Evolutionary conservation across 495 filamentous ascomycete species (phyloP).

Genomic region (Chaetomidium leptoderma): DNA sequence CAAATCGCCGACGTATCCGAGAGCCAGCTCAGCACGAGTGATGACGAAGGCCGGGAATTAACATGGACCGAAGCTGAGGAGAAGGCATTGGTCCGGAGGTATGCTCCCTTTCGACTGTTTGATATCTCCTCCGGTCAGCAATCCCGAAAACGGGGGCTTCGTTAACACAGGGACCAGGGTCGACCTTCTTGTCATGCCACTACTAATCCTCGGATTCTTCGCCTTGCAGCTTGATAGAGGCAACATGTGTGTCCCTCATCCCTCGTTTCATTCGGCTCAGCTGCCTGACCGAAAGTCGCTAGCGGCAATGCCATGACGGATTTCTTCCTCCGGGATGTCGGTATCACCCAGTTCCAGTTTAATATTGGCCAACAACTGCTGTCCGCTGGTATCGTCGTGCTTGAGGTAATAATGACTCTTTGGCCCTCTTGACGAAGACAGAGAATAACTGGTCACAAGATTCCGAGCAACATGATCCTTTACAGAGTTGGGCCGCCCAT

Average conservation of each 20-base stretch:
- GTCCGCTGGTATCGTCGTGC: conserved; percentile 52
- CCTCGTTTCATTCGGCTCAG: neutral
- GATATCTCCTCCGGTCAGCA: no score
- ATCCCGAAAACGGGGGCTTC: neutral
- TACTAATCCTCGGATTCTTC: conserved; percentile 55
- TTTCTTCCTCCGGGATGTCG: conserved; percentile 48
- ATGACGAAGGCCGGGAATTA: conserved; percentile 25
- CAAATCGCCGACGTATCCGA: conserved; percentile 15
- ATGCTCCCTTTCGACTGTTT: conserved; percentile 3
- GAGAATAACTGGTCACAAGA: conserved; percentile 15
- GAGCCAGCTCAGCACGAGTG: conserved; percentile 22
- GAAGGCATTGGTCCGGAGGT: conserved; percentile 34
- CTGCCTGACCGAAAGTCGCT: neutral
- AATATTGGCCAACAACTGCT: conserved; percentile 55
- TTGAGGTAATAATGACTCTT: conserved; percentile 32
- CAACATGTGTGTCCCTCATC: conserved; percentile 26
- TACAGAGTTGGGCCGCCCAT: conserved; percentile 50
- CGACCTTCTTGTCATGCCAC: conserved; percentile 49
- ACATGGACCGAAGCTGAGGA: conserved; percentile 38
- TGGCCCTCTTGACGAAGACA: neutral
- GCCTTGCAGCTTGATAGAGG: conserved; percentile 52
- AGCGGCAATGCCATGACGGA: conserved; percentile 33
- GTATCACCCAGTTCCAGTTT: conserved; percentile 54
- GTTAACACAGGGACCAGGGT: conserved; percentile 32
- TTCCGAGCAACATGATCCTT: conserved; percentile 54